Conservation (phyloP, 345 rosid species). For the Theobroma cacao region DNA sequence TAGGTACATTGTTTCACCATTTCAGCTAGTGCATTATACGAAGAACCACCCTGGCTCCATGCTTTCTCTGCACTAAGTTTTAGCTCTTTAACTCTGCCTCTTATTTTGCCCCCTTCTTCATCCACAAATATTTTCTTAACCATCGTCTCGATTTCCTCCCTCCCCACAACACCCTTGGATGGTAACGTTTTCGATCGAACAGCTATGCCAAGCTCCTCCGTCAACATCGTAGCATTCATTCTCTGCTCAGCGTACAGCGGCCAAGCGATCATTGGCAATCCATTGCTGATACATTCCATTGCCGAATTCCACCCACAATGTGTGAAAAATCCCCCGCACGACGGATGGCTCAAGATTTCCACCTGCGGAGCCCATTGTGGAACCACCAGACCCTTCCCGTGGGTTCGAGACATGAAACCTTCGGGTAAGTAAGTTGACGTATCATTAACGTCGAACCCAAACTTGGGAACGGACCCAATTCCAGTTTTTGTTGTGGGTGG, state of each 20-base stretch:
- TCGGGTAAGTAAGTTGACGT: constrained; percentile 35
- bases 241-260: constrained; percentile 52
- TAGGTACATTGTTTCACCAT: background rate
- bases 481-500: constrained; percentile 12
- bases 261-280: constrained; percentile 61
- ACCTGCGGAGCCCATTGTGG: constrained; percentile 67
- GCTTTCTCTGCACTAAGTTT: constrained; percentile 27
- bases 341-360: constrained; percentile 44
- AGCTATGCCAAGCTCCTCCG: constrained; percentile 48
- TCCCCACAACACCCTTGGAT: constrained; percentile 21
- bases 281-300: constrained; percentile 49
- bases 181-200: constrained; percentile 26
- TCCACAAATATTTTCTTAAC: constrained; percentile 45
- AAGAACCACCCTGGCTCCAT: constrained; percentile 30
- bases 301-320: constrained; percentile 81
- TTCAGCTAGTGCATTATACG: constrained; percentile 20
- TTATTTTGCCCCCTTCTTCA: constrained; percentile 37
- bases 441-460: background rate
- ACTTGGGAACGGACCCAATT: constrained; percentile 20
- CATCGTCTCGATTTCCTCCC: constrained; percentile 41
- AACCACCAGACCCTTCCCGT: constrained; percentile 34
- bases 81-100: constrained; percentile 33
- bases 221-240: constrained; percentile 49
- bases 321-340: constrained; percentile 60
- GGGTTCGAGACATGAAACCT: constrained; percentile 46